Base-by-base conservation (phyloP, 1,139 yeast genomes). In the Candida labiduridarum region DNA sequence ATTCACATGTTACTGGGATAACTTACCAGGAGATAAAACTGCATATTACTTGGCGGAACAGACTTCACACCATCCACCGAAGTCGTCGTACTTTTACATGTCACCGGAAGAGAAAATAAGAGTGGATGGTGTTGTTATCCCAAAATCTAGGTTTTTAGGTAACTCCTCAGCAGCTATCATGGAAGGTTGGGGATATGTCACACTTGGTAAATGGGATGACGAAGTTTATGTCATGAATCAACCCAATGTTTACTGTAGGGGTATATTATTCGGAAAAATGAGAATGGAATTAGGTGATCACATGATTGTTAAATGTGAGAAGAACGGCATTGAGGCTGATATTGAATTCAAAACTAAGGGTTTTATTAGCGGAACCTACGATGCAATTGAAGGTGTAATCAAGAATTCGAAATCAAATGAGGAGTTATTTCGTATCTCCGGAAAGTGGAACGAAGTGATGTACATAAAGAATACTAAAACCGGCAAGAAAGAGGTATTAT, bases 21-120 rank as follows among this genome's bases (percentile, higher is more conserved):
- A 89, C 48, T 83, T 94, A 11, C 84, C 88, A 50, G 79, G 39
- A 3, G 31, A 40, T 29, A 5, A 16, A 5, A n/a, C 45, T 4
- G 96, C 97, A 0, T 92, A 79, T 63, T 95, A 92, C 65, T 70
- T 94, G 12, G 79, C 98, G 0, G 99, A 94, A 67, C 99, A 94
- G 67, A 90, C 97, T 0, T 89, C 96, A 19, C 99, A 94, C 63
- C 99, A 94, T 65, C 99, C 99, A n/a, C 99, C 99, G 8, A 88
- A 94, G 64, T 89, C 97, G 0, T 87, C 97, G 0, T 94, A 94
- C 68, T 94, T 92, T 62, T 94, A 89, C 67, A 73, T 87, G 67
- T 80, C 89, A 43, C 99, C 99, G 0, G 88, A 85, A 52, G 81
- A 80, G 56, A 82, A 83, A 58, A 89, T 94, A 51, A 82, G 94